Percentiles rank a stretch among this genome's conserved stretches.
Evolutionary conservation across 306 rosid species (phyloP).

Genomic region (Vachellia collinsii): DNA sequence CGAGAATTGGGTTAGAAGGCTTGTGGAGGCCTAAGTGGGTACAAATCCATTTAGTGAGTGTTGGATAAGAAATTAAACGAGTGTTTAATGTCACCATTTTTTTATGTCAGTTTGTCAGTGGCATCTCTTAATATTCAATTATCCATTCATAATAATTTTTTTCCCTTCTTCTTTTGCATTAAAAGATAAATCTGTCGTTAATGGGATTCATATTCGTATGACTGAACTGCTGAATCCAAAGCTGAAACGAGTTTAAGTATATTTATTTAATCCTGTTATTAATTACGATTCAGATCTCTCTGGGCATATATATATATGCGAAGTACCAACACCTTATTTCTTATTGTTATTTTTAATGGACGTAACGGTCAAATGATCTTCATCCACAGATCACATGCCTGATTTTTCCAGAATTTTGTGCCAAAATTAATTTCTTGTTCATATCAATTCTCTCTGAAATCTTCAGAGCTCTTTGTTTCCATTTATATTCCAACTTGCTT

Average conservation of each 20-base stretch:
- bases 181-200: neutral
- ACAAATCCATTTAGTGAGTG: neutral
- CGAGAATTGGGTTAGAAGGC: neutral
- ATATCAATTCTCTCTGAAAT: neutral
- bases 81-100: neutral
- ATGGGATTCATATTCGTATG: constrained; percentile 27
- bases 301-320: too few relatives aligned
- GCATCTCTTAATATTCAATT: too few relatives aligned
- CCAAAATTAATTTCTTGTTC: neutral
- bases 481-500: neutral
- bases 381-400: neutral
- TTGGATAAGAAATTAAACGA: constrained; percentile 7
- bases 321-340: too few relatives aligned
- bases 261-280: neutral
- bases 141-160: neutral
- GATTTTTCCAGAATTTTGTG: neutral
- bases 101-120: neutral
- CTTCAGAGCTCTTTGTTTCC: neutral
- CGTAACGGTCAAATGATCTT: constrained; percentile 3
- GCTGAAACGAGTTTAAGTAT: neutral
- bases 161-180: neutral
- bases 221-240: neutral
- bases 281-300: neutral
- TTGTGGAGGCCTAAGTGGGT: neutral
- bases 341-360: neutral